Conservation (phyloP, 2,329 filamentous ascomycete species). For the Didymella segeticola region DNA sequence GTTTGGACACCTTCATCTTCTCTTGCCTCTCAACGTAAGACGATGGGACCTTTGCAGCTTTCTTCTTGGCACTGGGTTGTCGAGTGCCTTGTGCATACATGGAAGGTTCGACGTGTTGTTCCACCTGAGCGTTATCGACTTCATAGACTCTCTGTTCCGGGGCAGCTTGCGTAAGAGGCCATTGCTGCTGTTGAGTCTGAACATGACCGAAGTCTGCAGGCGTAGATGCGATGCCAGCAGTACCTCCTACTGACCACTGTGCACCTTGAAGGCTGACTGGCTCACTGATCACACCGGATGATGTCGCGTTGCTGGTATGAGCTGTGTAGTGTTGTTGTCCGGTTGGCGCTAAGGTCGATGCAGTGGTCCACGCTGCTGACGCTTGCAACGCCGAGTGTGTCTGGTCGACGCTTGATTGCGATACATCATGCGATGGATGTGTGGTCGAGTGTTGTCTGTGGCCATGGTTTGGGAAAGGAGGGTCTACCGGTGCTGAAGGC, state of each 20-base stretch:
- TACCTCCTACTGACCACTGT: slow-evolving; percentile 26
- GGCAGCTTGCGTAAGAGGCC: slow-evolving; percentile 22
- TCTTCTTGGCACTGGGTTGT: slow-evolving; percentile 31
- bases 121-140: slow-evolving; percentile 15
- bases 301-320: slow-evolving; percentile 23
- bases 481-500: slow-evolving; percentile 29
- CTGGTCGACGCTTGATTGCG: slow-evolving; percentile 23
- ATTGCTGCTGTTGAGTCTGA: slow-evolving; percentile 26
- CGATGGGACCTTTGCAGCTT: slow-evolving; percentile 39
- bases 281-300: slow-evolving; percentile 16
- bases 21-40: slow-evolving; percentile 43
- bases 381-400: slow-evolving; percentile 26
- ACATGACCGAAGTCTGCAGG: slow-evolving; percentile 24
- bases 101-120: slow-evolving; percentile 12
- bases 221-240: slow-evolving; percentile 14
- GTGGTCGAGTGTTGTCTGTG: slow-evolving; percentile 31
- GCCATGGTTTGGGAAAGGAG: slow-evolving; percentile 31
- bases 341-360: slow-evolving; percentile 16
- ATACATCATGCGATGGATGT: slow-evolving; percentile 27
- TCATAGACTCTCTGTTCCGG: slow-evolving; percentile 22
- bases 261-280: slow-evolving; percentile 20
- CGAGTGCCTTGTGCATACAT: slow-evolving; percentile 18
- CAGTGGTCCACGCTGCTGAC: slow-evolving; percentile 24
- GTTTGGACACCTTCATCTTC: slow-evolving; percentile 43
- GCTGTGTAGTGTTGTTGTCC: slow-evolving; percentile 23